These are phyloP conservation scores for Colletotrichum sp. DNA, from an alignment of 2,329 filamentous ascomycete genomes.

Conservation along the genomic window DNA sequence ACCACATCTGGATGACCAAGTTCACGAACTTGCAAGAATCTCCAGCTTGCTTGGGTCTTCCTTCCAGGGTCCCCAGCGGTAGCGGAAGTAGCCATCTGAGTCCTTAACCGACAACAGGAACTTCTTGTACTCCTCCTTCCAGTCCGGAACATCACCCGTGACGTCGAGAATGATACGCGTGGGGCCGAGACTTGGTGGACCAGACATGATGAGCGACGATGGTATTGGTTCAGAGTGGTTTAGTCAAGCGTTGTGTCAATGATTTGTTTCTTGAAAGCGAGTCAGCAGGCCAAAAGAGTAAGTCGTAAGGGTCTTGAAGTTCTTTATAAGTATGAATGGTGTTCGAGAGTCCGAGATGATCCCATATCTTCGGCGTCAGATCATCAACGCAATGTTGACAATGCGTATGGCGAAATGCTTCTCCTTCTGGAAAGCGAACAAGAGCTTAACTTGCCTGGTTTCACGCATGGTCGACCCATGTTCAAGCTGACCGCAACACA, in stretches of 20 bases:
- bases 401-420: not conserved
- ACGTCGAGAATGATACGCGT: constrained; percentile 7
- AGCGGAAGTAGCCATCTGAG: constrained; percentile 14
- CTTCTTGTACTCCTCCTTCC: constrained; percentile 17
- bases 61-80: constrained; percentile 16
- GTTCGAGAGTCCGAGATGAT: not conserved
- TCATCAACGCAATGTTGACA: not conserved
- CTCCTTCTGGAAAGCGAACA: not conserved
- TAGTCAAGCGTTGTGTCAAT: not conserved
- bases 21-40: not conserved
- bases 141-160: constrained; percentile 8
- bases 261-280: not conserved
- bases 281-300: not conserved
- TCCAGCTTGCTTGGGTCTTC: constrained; percentile 7
- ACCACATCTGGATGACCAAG: not conserved
- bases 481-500: not conserved
- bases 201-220: not conserved
- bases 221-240: not conserved
- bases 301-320: not conserved
- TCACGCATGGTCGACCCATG: not conserved
- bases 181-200: not conserved
- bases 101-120: constrained; percentile 5
- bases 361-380: not conserved
- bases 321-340: not conserved
- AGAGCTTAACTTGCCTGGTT: not conserved